Conservation (phyloP, 148 eudicot genomes). For the Rhododendron vialii region DNA sequence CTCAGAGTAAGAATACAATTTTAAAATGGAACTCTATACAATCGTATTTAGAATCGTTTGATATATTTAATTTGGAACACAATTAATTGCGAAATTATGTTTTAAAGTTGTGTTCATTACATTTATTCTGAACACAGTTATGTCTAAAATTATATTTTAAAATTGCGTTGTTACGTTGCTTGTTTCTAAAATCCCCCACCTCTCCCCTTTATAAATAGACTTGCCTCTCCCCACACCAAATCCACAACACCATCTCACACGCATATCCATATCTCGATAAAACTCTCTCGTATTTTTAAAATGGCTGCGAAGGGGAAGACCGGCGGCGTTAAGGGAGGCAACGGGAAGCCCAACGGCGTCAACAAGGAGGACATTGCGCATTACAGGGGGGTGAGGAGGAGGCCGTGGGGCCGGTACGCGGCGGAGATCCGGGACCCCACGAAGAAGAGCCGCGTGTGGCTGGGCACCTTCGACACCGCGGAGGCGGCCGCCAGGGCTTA, state of each 20-base stretch:
- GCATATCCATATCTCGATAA: neutral
- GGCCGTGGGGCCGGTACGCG: slow-evolving; percentile 39
- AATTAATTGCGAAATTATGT: too few relatives aligned
- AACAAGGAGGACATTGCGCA: neutral
- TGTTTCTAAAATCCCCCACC: neutral
- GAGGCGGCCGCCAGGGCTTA: slow-evolving; percentile 33
- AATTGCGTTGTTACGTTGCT: too few relatives aligned
- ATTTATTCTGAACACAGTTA: too few relatives aligned
- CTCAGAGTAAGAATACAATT: too few relatives aligned
- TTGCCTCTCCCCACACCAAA: neutral
- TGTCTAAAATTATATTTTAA: too few relatives aligned
- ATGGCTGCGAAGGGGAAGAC: slow-evolving; percentile 7
- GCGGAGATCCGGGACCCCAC: slow-evolving; percentile 31
- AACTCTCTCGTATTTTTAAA: neutral
- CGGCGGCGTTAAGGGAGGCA: slow-evolving; percentile 1
- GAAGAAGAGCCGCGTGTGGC: slow-evolving; percentile 37
- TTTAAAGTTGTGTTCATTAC: too few relatives aligned
- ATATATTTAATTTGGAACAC: too few relatives aligned
- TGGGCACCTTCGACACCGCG: slow-evolving; percentile 34
- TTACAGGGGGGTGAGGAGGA: slow-evolving; percentile 29
- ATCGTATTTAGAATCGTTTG: fast-evolving
- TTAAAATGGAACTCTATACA: too few relatives aligned
- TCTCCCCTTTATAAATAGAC: neutral
- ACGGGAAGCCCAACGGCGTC: neutral
- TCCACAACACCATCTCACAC: neutral